Percentiles rank a stretch among this genome's conserved stretches.
Evolutionary conservation across 225 moss, liverwort and hornwort species (phyloP).

Genomic region (Straminergon stramineum): DNA sequence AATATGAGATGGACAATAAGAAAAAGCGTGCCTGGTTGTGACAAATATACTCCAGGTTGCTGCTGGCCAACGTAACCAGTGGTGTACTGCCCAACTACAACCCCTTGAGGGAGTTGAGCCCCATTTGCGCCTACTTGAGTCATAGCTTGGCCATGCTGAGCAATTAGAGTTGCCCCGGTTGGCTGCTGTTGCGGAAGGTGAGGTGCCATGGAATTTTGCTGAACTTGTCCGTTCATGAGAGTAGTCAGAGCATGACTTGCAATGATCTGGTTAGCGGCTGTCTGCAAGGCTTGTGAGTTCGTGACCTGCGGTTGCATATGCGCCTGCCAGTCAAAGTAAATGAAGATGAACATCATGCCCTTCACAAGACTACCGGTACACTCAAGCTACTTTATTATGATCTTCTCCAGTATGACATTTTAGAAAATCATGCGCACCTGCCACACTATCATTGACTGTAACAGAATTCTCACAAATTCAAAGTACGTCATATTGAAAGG

Average conservation of each 20-base stretch:
- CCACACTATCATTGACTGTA: background rate
- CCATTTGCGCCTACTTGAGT: conserved; percentile 13
- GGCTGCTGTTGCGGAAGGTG: conserved; percentile 19
- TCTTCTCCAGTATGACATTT: no score
- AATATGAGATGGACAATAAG: background rate
- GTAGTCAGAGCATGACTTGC: conserved; percentile 22
- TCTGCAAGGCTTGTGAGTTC: conserved; percentile 31
- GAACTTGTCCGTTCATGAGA: conserved; percentile 35
- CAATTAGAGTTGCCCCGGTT: conserved; percentile 3
- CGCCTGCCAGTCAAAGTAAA: conserved; percentile 2
- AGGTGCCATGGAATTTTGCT: conserved; percentile 15
- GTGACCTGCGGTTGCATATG: conserved; percentile 17
- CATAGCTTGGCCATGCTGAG: conserved; percentile 33
- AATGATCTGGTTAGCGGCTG: conserved; percentile 31
- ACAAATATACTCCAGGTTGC: conserved; percentile 30
- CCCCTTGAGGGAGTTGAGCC: conserved; percentile 18
- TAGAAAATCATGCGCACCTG: background rate
- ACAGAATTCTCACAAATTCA: background rate
- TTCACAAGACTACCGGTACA: background rate
- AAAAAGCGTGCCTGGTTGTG: conserved; percentile 11
- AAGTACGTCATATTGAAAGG: background rate
- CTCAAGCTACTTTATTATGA: background rate
- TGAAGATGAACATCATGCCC: background rate
- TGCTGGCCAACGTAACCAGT: conserved; percentile 18
- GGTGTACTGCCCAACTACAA: conserved; percentile 22